Base-by-base conservation (phyloP, 352 stramenopile genomes). In the Phytophthora constricta region DNA sequence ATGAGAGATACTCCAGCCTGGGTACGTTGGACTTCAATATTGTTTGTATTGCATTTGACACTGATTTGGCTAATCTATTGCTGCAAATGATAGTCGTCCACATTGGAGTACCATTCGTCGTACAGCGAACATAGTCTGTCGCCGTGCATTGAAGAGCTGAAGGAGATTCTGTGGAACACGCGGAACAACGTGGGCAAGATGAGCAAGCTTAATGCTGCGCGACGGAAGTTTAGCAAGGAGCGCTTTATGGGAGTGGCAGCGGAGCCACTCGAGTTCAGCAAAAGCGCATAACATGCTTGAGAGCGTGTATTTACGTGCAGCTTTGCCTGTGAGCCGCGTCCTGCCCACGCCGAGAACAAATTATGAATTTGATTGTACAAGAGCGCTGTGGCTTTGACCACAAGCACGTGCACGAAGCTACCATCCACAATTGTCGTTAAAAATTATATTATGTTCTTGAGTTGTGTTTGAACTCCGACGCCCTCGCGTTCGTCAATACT, bases 221-320 rank as follows among this genome's bases (percentile, higher is more conserved):
- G 79, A 20, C 86, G 90, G 27, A 97, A 97, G 70, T 97, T 96
- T 62, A 73, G 79, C 63, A 96, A 93, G 64, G 83, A 94, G 55
- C 81, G 84, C 62, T 95, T 87, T 57, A 84, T 90, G 79, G 64
- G 65, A 70, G 87, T 95, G 23, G 76, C 84, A n/a, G 70, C 77
- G n/a, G 68, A 90, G 54, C 70, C 77, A 25, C 74, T 93, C 13
- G 63, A 62, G 42, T 82, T 93, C 60, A 74, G 73, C 43, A 79
- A 86, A 55, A 65, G 61, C 42, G 31, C 64, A n/a, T 80, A 65
- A 59, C 27, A 57, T 43, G 46, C 34, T 43, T 23, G n/a, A n/a
- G 31, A 63, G 46, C 45, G 65, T 69, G 68, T 70, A 70, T 33
- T 65, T 41, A 62, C 39, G 52, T 70, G 51, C 69, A 65, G 69